phyloP scores from a whole-genome alignment of 352 stramenopile genomes.

The Pilasporangium apinafurcum region DNA sequence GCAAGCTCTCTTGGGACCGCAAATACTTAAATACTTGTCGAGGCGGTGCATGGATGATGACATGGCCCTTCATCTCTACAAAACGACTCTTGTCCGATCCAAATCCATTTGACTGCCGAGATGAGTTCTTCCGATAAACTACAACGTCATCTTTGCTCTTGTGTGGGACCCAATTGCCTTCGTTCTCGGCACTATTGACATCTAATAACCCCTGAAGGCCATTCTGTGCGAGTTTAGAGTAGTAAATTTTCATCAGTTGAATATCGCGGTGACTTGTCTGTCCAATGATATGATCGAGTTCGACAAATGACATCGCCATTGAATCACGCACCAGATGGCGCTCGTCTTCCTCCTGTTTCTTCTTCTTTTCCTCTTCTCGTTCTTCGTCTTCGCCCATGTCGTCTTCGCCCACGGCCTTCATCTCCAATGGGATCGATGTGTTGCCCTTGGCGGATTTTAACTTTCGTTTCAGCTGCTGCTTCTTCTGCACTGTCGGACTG shows the following conservation, averaged over 20 bases:
- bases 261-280: conserved; percentile 56
- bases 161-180: conserved; percentile 43
- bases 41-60: conserved; percentile 36
- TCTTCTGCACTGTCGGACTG: conserved; percentile 5
- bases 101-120: conserved; percentile 2
- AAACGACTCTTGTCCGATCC: conserved; percentile 31
- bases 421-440: conserved; percentile 4
- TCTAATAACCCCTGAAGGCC: conserved; percentile 47
- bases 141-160: conserved; percentile 28
- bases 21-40: conserved; percentile 55
- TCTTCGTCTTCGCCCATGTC: conserved; percentile 1
- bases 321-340: conserved; percentile 7
- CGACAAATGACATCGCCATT: conserved; percentile 21
- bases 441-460: conserved; percentile 47
- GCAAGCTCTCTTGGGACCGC: conserved; percentile 30
- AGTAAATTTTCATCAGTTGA: conserved; percentile 72
- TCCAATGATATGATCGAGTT: conserved; percentile 56
- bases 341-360: conserved; percentile 8
- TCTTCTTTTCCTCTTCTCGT: conserved; percentile 10
- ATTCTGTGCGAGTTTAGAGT: conserved; percentile 50
- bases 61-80: conserved; percentile 71
- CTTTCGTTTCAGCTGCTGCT: conserved; percentile 32
- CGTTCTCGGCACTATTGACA: conserved; percentile 20
- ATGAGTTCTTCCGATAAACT: conserved; percentile 23
- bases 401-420: conserved; percentile 10